These are phyloP conservation scores for Lumnitzera racemosa DNA, from an alignment of 345 rosid genomes.

Conservation along the genomic window DNA sequence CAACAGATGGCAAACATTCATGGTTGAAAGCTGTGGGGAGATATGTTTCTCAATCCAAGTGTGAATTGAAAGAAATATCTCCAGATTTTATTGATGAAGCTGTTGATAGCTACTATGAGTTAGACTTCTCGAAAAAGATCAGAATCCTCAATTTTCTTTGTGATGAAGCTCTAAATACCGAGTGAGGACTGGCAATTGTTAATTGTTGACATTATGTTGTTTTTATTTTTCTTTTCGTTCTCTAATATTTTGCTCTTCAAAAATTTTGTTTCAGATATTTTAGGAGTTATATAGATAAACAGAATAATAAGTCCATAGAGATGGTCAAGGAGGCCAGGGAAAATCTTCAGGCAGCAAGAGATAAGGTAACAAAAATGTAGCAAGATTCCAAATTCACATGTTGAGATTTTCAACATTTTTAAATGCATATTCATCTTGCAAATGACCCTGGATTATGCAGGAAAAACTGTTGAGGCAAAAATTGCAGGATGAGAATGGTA, in stretches of 20 bases:
- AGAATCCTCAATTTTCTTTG: slow-evolving; percentile 39
- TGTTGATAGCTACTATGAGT: slow-evolving; percentile 19
- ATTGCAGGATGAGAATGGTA: slow-evolving; percentile 47
- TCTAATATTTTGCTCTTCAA: neutral
- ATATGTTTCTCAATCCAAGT: slow-evolving; percentile 12
- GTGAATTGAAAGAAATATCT: slow-evolving; percentile 9
- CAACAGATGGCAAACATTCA: slow-evolving; percentile 31
- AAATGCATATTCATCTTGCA: no score
- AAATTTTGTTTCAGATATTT: slow-evolving; percentile 26
- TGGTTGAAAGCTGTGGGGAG: slow-evolving; percentile 42
- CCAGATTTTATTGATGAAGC: slow-evolving; percentile 11
- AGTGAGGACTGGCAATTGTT: slow-evolving; percentile 9
- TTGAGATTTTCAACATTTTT: no score
- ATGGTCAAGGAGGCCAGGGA: slow-evolving; percentile 43
- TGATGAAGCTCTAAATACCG: slow-evolving; percentile 43
- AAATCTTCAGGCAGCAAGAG: slow-evolving; percentile 44
- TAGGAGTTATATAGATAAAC: slow-evolving; percentile 54
- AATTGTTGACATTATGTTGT: neutral
- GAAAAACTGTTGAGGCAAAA: slow-evolving; percentile 51
- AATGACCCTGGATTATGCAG: slow-evolving; percentile 19
- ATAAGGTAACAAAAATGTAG: slow-evolving; percentile 36
- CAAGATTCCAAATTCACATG: no score
- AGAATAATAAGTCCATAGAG: slow-evolving; percentile 28
- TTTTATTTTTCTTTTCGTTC: neutral
- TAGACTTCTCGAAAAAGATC: slow-evolving; percentile 28